Conservation (phyloP, 2,329 filamentous ascomycete species). For the Macroventuria anomochaeta region DNA sequence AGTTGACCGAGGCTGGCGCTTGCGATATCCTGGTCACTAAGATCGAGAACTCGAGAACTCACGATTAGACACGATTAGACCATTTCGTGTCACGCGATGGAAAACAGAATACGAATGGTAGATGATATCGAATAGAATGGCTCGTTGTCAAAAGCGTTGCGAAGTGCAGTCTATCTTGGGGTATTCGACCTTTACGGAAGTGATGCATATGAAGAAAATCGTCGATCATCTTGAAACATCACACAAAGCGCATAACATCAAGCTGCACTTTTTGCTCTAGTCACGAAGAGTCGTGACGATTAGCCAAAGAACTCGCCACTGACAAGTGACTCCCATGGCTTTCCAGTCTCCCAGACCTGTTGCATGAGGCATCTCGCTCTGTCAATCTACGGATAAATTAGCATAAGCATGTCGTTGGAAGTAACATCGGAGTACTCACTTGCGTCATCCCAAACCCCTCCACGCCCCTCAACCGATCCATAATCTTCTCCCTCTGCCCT, state of each 20-base stretch:
- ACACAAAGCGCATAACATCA: neutral
- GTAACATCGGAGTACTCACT: constrained; percentile 54
- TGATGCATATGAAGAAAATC: neutral
- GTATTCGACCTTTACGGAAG: constrained; percentile 2
- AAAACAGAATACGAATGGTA: neutral
- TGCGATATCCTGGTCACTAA: constrained; percentile 84
- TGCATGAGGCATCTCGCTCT: constrained; percentile 71
- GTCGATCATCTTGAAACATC: neutral
- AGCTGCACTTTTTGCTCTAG: neutral
- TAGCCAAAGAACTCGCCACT: constrained; percentile 71
- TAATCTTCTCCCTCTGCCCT: constrained; percentile 64
- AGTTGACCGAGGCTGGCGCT: constrained; percentile 76
- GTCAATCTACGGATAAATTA: constrained; percentile 54
- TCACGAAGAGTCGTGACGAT: too few species aligned
- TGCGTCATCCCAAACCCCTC: constrained; percentile 80
- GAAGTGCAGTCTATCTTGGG: constrained; percentile 4
- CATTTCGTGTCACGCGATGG: neutral
- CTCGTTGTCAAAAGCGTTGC: neutral
- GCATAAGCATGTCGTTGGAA: neutral
- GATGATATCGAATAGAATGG: neutral
- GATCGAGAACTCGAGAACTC: constrained; percentile 74
- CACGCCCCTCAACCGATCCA: constrained; percentile 69
- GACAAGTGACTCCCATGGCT: constrained; percentile 72
- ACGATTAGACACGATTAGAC: constrained; percentile 6
- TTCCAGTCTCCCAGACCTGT: constrained; percentile 70